Evolutionary conservation across 2,329 filamentous ascomycete species (phyloP).

Genomic region (Penicillium sp.): DNA sequence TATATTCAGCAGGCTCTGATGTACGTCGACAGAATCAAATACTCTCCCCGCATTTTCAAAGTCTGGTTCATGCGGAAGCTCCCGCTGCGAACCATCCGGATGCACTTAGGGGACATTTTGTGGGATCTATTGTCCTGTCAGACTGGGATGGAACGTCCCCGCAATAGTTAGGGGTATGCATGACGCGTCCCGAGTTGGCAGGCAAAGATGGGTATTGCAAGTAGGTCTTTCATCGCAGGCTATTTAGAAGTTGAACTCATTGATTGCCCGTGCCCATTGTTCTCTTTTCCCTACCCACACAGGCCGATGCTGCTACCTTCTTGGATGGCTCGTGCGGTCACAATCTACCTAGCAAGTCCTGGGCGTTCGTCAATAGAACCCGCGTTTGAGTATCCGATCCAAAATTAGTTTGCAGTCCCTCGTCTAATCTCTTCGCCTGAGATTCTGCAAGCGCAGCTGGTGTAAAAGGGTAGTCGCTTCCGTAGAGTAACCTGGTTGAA

Average conservation of each 20-base stretch:
- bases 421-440: slow-evolving; percentile 47
- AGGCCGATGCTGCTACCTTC: background rate
- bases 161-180: background rate
- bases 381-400: background rate
- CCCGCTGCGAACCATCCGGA: background rate
- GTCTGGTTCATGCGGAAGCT: background rate
- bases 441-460: slow-evolving; percentile 29
- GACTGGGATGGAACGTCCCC: background rate
- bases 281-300: background rate
- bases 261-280: background rate
- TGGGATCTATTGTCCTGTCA: background rate
- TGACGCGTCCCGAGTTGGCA: background rate
- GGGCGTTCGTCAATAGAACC: slow-evolving; percentile 16
- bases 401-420: slow-evolving; percentile 29
- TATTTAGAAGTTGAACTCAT: background rate
- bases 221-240: background rate
- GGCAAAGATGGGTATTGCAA: background rate
- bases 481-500: slow-evolving; percentile 53
- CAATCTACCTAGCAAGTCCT: slow-evolving; percentile 2
- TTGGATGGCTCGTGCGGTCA: background rate
- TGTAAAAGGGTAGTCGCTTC: slow-evolving; percentile 57
- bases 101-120: background rate
- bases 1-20: background rate
- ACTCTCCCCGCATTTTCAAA: background rate
- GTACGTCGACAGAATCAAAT: background rate